These are phyloP conservation scores for Myxozyma kluyveri DNA, from an alignment of 805 yeast species.

Conservation along the genomic window DNA sequence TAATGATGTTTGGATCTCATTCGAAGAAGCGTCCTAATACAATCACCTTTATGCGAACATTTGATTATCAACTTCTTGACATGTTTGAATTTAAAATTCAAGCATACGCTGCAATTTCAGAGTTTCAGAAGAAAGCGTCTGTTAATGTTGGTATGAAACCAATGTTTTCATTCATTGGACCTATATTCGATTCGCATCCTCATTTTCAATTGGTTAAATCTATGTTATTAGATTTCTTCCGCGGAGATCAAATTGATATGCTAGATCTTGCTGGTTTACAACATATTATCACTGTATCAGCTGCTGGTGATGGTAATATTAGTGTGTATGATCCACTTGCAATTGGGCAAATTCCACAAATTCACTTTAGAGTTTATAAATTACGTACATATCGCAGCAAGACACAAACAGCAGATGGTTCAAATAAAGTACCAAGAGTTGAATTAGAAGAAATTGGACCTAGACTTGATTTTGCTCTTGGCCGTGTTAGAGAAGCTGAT, in stretches of 20 bases:
- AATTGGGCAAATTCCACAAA: slow-evolving; percentile 54
- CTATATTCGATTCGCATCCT: slow-evolving; percentile 86
- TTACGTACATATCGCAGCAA: slow-evolving; percentile 70
- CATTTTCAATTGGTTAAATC: slow-evolving; percentile 82
- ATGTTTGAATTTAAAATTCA: slow-evolving; percentile 85
- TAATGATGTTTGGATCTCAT: slow-evolving; percentile 72
- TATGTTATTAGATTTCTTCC: slow-evolving; percentile 82
- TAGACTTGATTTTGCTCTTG: slow-evolving; percentile 86
- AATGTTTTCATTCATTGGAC: slow-evolving; percentile 89
- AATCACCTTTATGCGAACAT: slow-evolving; percentile 82
- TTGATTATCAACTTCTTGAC: slow-evolving; percentile 85
- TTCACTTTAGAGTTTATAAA: slow-evolving; percentile 87
- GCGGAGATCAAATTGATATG: slow-evolving; percentile 49
- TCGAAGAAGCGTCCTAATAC: slow-evolving; percentile 93
- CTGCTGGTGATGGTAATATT: slow-evolving; percentile 51
- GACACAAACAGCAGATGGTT: slow-evolving; percentile 50
- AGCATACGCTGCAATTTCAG: slow-evolving; percentile 66
- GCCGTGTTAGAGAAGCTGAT: slow-evolving; percentile 76
- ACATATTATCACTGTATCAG: slow-evolving; percentile 77
- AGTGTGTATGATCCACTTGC: slow-evolving; percentile 23
- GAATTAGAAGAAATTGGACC: slow-evolving; percentile 96
- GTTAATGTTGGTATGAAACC: slow-evolving; percentile 90
- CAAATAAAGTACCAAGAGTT: slow-evolving; percentile 74
- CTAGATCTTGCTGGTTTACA: slow-evolving; percentile 96
- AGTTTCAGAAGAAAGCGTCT: slow-evolving; percentile 58